Conservation (phyloP, 805 yeast genomes). For the Barnettozyma californica region DNA sequence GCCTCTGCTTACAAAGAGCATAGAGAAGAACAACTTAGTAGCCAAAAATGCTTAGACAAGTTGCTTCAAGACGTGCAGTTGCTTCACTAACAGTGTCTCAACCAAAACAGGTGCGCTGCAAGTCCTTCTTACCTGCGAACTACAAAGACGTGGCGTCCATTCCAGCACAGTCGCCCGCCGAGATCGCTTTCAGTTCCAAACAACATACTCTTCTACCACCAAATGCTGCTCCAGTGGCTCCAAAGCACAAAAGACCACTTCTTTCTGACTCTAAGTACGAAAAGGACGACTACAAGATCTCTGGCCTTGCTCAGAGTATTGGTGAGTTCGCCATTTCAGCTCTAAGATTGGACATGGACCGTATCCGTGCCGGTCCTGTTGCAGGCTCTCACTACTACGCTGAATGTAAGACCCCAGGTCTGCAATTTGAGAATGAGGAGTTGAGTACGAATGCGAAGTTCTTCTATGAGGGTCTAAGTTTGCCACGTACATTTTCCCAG, state of each 20-base stretch:
- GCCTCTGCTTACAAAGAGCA: background rate
- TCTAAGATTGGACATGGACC: constrained; percentile 85
- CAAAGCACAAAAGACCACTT: constrained; percentile 29
- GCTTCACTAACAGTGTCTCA: background rate
- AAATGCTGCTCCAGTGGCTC: constrained; percentile 30
- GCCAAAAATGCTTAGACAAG: background rate
- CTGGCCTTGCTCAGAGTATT: constrained; percentile 47
- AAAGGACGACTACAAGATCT: constrained; percentile 33
- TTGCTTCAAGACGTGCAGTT: background rate
- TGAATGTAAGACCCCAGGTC: constrained; percentile 80
- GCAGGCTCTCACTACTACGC: constrained; percentile 88
- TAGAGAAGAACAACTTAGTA: background rate
- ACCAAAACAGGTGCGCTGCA: constrained; percentile 3
- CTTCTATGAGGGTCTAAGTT: constrained; percentile 76
- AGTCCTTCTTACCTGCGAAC: constrained; percentile 6
- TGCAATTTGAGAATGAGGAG: constrained; percentile 69
- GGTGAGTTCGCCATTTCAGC: constrained; percentile 59
- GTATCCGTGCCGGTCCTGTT: constrained; percentile 86
- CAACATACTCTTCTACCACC: constrained; percentile 21
- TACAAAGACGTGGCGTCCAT: constrained; percentile 4
- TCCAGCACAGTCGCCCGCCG: constrained; percentile 15
- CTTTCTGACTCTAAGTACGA: constrained; percentile 36
- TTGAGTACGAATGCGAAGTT: constrained; percentile 70
- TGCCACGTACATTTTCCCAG: constrained; percentile 87
- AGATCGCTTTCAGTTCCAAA: constrained; percentile 23